A percentile compares a stretch with the other conserved stretches of the same genome.
Conservation (phyloP, 768 basidiomycete genomes). For the Macrolepiota dolichaula region DNA sequence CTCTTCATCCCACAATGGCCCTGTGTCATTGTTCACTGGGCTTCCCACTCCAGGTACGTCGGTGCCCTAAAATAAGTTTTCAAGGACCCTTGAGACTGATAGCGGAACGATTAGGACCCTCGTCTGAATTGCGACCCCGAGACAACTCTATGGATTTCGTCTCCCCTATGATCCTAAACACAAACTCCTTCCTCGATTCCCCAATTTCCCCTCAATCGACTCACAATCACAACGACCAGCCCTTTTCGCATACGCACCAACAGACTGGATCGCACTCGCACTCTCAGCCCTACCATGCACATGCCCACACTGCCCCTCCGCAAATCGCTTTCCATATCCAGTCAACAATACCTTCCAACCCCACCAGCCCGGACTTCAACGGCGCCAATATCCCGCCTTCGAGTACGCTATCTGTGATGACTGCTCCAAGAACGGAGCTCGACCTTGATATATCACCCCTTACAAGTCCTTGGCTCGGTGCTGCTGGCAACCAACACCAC, state of each 20-base stretch:
- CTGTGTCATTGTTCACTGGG: constrained; percentile 15
- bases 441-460: constrained; percentile 77
- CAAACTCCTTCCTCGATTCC: constrained; percentile 20
- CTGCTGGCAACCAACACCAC: constrained; percentile 23
- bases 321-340: constrained; percentile 58
- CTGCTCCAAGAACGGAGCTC: constrained; percentile 47
- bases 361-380: constrained; percentile 15
- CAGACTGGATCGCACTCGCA: constrained; percentile 17
- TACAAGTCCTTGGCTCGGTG: constrained; percentile 78
- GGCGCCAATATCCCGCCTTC: constrained; percentile 29
- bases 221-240: constrained; percentile 4
- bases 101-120: constrained; percentile 40
- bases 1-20: not conserved
- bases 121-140: constrained; percentile 63
- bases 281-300: constrained; percentile 10
- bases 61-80: not conserved
- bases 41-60: constrained; percentile 30
- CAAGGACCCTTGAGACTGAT: not conserved
- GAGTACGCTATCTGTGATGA: constrained; percentile 13
- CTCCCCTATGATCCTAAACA: constrained; percentile 58
- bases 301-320: constrained; percentile 45
- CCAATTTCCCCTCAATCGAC: constrained; percentile 6
- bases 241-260: constrained; percentile 10
- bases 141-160: constrained; percentile 53
- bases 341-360: constrained; percentile 11